These are phyloP conservation scores for Lactifluus pinguis DNA, from an alignment of 768 basidiomycete genomes.

Conservation along the genomic window DNA sequence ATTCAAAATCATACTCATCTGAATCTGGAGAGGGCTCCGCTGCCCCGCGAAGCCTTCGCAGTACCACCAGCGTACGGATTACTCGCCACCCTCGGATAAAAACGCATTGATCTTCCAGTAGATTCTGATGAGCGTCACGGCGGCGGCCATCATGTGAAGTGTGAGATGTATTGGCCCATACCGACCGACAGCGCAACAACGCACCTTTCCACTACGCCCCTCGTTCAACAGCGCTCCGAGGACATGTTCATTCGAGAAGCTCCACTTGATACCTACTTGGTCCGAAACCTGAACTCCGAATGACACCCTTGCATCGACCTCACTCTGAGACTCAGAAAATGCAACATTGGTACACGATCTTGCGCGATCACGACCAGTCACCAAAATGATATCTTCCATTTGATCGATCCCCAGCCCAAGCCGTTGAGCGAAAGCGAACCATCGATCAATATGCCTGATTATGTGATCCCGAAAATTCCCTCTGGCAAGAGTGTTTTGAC, in stretches of 20 bases:
- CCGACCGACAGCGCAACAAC: neutral
- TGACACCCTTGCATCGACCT: neutral
- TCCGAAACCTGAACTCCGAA: neutral
- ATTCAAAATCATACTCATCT: neutral
- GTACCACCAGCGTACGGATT: neutral
- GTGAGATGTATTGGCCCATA: neutral
- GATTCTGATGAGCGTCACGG: neutral
- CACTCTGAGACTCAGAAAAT: neutral
- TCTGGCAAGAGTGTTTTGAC: neutral
- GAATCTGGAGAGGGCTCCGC: neutral
- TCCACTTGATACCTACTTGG: neutral
- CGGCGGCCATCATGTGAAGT: neutral
- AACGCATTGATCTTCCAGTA: neutral
- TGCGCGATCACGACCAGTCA: neutral
- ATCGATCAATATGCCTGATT: neutral
- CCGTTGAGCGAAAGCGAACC: neutral
- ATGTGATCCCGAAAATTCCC: neutral
- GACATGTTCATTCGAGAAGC: neutral
- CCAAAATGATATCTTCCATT: constrained; percentile 3
- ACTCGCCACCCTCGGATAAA: neutral
- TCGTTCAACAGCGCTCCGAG: neutral
- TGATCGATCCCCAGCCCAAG: neutral
- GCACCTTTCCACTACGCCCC: neutral
- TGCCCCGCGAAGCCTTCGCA: neutral
- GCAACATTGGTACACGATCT: neutral